Percentiles rank a stretch among this genome's conserved stretches.
phyloP scores from a whole-genome alignment of 495 filamentous ascomycete species.

The Monascus purpureus region DNA sequence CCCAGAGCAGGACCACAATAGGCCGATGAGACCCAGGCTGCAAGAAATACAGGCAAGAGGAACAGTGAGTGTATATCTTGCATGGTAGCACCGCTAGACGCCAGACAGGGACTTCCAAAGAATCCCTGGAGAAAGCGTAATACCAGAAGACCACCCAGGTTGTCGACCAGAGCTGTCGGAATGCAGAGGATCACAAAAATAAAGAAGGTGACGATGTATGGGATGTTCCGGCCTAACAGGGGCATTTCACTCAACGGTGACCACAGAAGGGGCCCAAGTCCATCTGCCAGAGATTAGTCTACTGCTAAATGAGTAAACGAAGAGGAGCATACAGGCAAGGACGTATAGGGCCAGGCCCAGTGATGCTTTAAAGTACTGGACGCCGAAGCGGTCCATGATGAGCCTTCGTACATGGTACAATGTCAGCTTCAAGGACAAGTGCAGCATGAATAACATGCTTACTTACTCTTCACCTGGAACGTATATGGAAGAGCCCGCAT shows the following conservation, averaged over 20 bases:
- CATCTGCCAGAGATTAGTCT: too few relatives aligned
- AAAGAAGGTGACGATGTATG: constrained; percentile 36
- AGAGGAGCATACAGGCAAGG: too few relatives aligned
- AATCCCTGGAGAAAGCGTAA: constrained; percentile 42
- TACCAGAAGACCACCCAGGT: constrained; percentile 34
- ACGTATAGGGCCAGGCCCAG: constrained; percentile 41
- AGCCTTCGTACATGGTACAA: too few relatives aligned
- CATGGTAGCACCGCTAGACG: constrained; percentile 41
- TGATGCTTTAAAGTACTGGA: constrained; percentile 22
- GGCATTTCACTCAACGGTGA: constrained; percentile 38
- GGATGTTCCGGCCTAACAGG: constrained; percentile 33
- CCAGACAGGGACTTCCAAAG: constrained; percentile 38
- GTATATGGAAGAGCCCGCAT: constrained; percentile 22
- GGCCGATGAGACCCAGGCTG: constrained; percentile 36
- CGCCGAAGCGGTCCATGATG: constrained; percentile 29
- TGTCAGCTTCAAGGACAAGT: too few relatives aligned
- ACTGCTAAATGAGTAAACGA: too few relatives aligned
- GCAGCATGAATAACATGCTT: too few relatives aligned
- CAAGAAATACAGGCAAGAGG: constrained; percentile 39
- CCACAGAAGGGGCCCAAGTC: constrained; percentile 30
- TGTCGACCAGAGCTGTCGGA: constrained; percentile 31
- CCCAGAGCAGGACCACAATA: constrained; percentile 31
- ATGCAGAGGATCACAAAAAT: constrained; percentile 37
- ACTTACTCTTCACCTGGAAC: constrained; percentile 12
- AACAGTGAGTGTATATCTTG: constrained; percentile 40